Base-by-base conservation (phyloP, 2,329 filamentous ascomycete species). In the Aureobasidium vineae region DNA sequence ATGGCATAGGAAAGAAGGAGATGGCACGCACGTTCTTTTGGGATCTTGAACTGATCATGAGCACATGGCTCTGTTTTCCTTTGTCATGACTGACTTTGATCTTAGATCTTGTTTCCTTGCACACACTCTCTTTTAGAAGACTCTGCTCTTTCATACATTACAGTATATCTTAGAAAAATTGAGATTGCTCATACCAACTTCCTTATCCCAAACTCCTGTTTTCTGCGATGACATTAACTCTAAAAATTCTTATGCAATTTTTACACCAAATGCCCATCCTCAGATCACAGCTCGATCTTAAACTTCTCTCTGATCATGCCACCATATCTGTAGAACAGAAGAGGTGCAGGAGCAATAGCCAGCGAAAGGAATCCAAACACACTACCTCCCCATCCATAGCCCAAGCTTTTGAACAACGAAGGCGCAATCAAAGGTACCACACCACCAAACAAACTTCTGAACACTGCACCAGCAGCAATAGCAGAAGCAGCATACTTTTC, bases 341-440 rank as follows among this genome's bases (percentile, higher is more conserved):
- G 15, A 0, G 82, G 83, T 54, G 81, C 81, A 52, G 83, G 82
- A 6, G 81, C 80, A 53, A 84, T 77, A 6, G 75, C 69, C 26
- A 84, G 68, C 33, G 75, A 70, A 19, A 81, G 60, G 63, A 84
- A 83, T 1, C 73, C 81, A 70, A 83, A 83, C 1, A 81, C 74
- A 31, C 76, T 79, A n/a, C 82, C 78, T 1, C 81, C 81, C 81
- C 81, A 83, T 2, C 82, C 82, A 68, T 82, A 79, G 0, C 81
- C 82, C 10, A 82, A 47, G 16, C 72, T 75, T 1, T 81, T 76
- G 59, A 83, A 79, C 49, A 83, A 67, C 0, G 66, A 68, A 0
- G 80, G 80, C 3, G 80, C 80, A 56, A 82, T 75, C 3, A 83
- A 70, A 0, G 81, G 81, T 26, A 83, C 75, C 0, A 83, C 70